Evolutionary conservation across 139 green algal species (phyloP), one percentile per base, ranked within the genome.

Genomic region (Chlamydomonas eustigma): DNA sequence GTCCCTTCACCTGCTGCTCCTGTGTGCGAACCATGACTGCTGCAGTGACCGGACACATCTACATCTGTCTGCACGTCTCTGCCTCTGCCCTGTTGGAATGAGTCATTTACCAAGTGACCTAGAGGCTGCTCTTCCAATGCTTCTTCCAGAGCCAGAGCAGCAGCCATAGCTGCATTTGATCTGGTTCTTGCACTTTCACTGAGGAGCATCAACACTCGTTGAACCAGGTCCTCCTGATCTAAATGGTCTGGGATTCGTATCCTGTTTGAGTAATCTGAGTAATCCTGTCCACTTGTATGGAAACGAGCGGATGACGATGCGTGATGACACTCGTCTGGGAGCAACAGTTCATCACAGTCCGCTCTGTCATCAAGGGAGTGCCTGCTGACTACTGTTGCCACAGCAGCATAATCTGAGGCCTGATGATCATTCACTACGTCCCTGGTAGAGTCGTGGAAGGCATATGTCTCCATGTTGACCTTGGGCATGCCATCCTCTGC

Each of bases 161-260:
- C 52, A 4, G 52, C 52, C 18, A 1, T 32, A n/a, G 28, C 12
- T 36, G 51, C 38, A 50, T 36, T 64, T 36, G 31, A 39, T 34
- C 50, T 39, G 4, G 44, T 50, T 6, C 37, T 35, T 25, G 63
- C 76, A 34, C 28, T 39, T 2, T 73, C 77, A 34, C 64, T 6
- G 50, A 82, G 63, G 4, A 74, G 1, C 25, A 50, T 28, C 50
- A 83, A 4, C 39, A 85, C 70, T 2, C 76, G 73, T 35, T 75
- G 80, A 12, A 87, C 50, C 22, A 77, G 39, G 31, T 80, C 39
- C 0, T 31, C 6, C 6, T 68, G 30, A 36, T 36, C 50, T 18
- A 37, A 28, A 24, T 39, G 39, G 2, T 64, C 37, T 18, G 76
- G 52, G 5, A 74, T 28, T 2, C 37, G 76, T 8, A 58, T 58